A percentile compares a stretch with the other conserved stretches of the same genome.
These are phyloP conservation scores for Pseudogymnoascus sp. DNA, from an alignment of 2,329 filamentous ascomycete species.

Conservation along the genomic window DNA sequence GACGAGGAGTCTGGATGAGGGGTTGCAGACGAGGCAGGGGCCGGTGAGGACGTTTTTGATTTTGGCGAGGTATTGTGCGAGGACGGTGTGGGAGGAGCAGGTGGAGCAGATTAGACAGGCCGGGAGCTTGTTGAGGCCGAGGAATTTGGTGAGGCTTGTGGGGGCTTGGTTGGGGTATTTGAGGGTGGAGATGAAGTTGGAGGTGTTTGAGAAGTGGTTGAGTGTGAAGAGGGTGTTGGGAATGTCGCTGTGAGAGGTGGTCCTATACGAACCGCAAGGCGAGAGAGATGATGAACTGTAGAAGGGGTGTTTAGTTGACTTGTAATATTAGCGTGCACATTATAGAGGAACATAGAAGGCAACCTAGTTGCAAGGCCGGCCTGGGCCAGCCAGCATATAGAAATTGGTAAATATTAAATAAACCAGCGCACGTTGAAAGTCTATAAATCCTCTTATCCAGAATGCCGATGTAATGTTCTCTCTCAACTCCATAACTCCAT, in stretches of 20 bases:
- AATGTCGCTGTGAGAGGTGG: background rate
- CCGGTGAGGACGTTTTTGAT: conserved; percentile 60
- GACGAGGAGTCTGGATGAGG: conserved; percentile 88
- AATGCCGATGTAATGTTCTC: background rate
- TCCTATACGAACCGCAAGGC: background rate
- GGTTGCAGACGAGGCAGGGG: conserved; percentile 64
- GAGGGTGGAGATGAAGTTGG: conserved; percentile 54
- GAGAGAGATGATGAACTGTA: background rate
- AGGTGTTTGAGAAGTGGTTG: conserved; percentile 55
- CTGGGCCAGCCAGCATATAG: background rate
- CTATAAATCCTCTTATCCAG: background rate
- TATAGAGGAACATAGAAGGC: conserved; percentile 1
- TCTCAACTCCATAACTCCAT: background rate
- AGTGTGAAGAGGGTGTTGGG: conserved; percentile 41
- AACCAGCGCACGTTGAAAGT: background rate
- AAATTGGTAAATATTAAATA: background rate
- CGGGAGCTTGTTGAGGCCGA: conserved; percentile 51
- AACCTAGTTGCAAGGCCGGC: background rate
- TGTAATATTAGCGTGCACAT: conserved; percentile 8
- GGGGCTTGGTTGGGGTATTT: conserved; percentile 50
- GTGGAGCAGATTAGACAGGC: conserved; percentile 45
- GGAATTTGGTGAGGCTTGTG: conserved; percentile 45
- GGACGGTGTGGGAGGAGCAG: conserved; percentile 57
- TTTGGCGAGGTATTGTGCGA: conserved; percentile 58
- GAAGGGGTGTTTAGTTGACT: background rate